Base-by-base conservation (phyloP, 306 rosid species). In the Rosa chinensis region DNA sequence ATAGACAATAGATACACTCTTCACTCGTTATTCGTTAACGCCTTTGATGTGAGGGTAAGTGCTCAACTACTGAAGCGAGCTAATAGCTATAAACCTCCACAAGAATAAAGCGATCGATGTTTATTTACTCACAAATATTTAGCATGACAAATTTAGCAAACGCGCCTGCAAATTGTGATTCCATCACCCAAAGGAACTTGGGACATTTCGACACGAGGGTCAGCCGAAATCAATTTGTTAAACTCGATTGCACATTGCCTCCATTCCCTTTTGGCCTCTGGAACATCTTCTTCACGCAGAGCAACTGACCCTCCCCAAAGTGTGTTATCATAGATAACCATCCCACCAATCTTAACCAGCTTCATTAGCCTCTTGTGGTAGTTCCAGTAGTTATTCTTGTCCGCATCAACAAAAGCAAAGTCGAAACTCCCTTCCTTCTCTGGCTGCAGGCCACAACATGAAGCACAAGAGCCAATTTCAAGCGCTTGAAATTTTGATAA, bases 341-440 rank as follows among this genome's bases (percentile, higher is more conserved):
- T n/a, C 40, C 94, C 94, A 5, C 87, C 88, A 43, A 90, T 79
- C 83, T 83, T 88, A 21, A 88, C 35, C 84, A 88, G 66, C 66
- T 81, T 85, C 67, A 88, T 71, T 37, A 90, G 56, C 75, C 86
- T 76, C 80, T 88, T 80, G 39, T 90, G 90, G 86, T 90, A 88
- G 66, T 82, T 85, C 87, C 85, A 85, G 10, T 84, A 88, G 25
- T 88, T 90, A 47, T 42, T 58, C 80, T 88, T 85, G 84, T 90
- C 88, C 5, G 89, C 89, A 48, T 90, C 94, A 73, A 90, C 85
- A 17, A 74, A 90, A 3, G 89, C 90, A 80, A 84, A 88, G 82
- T 86, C 90, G 56, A 88, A 90, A 66, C 79, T 81, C 45, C 89
- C 89, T 52, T 74, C 82, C 44, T 88, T 88, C 37, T 77, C 61